Conservation (phyloP, 306 rosid species). For the Notholithocarpus densiflorus region DNA sequence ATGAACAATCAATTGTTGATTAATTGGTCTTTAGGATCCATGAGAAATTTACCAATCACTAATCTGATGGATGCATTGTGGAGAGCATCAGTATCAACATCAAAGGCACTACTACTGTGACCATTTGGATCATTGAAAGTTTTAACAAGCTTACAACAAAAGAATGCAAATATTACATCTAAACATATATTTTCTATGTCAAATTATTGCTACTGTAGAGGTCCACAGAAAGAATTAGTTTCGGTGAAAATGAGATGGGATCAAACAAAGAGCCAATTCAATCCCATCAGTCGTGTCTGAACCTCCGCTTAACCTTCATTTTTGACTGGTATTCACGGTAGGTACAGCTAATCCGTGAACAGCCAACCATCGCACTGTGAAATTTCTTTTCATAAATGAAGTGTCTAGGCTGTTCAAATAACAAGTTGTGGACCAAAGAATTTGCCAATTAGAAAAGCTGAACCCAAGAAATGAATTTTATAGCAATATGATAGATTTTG, state of each 20-base stretch:
- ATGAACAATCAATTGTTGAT: neutral
- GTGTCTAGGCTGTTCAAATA: neutral
- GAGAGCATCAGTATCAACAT: neutral
- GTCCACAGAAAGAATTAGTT: neutral
- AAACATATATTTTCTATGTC: neutral
- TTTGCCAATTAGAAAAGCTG: neutral
- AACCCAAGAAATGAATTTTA: neutral
- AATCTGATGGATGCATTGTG: neutral
- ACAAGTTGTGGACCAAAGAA: neutral
- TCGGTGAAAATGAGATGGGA: neutral
- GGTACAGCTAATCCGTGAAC: no score
- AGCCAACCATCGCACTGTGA: no score
- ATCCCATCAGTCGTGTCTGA: neutral
- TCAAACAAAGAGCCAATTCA: neutral
- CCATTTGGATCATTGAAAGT: neutral
- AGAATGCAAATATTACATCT: neutral
- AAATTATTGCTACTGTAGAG: neutral
- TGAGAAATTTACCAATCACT: neutral
- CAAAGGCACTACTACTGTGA: neutral
- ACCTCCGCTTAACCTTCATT: neutral
- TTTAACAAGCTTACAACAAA: slow-evolving; percentile 4
- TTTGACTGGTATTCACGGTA: neutral
- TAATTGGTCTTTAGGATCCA: neutral
- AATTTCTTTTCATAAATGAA: neutral
- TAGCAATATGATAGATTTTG: neutral